A percentile compares a stretch with the other conserved stretches of the same genome.
These are phyloP conservation scores for Penicillium daleae DNA, from an alignment of 495 filamentous ascomycete species.

Conservation along the genomic window DNA sequence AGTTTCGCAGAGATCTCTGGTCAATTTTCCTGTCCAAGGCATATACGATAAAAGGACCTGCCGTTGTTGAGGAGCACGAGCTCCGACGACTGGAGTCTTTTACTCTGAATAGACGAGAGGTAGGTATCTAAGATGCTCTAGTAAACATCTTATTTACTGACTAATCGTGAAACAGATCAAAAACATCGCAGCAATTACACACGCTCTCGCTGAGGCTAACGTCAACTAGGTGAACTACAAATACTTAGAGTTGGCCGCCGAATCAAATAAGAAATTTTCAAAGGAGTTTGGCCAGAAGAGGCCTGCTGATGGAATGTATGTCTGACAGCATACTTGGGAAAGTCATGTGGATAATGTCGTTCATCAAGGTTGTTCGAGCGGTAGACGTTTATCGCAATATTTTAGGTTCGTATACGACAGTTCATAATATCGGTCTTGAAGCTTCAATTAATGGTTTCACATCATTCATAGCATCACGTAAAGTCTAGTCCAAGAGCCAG, in stretches of 20 bases:
- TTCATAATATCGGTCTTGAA: slow-evolving; percentile 8
- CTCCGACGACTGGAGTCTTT: slow-evolving; percentile 23
- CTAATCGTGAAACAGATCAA: background rate
- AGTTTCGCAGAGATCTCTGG: slow-evolving; percentile 4
- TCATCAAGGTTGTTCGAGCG: background rate
- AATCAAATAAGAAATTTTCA: no score
- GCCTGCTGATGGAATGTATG: slow-evolving; percentile 4
- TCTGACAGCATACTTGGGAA: background rate
- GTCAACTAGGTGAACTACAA: background rate
- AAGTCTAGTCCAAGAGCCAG: slow-evolving; percentile 16
- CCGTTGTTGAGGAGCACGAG: slow-evolving; percentile 20
- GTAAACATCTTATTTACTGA: background rate
- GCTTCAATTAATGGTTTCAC: slow-evolving; percentile 13
- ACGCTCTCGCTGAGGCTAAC: background rate
- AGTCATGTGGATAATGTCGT: background rate
- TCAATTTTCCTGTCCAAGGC: background rate
- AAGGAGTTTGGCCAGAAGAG: background rate
- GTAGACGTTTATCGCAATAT: slow-evolving; percentile 7
- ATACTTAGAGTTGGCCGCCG: slow-evolving; percentile 3
- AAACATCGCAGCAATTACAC: background rate
- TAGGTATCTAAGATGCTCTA: slow-evolving; percentile 12
- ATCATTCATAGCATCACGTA: slow-evolving; percentile 9
- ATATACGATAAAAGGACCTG: slow-evolving; percentile 18
- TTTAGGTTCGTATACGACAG: slow-evolving; percentile 20
- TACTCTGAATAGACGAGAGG: slow-evolving; percentile 33